Evolutionary conservation across 2,329 filamentous ascomycete species (phyloP).

Genomic region (Dendrostoma leiphaemia): DNA sequence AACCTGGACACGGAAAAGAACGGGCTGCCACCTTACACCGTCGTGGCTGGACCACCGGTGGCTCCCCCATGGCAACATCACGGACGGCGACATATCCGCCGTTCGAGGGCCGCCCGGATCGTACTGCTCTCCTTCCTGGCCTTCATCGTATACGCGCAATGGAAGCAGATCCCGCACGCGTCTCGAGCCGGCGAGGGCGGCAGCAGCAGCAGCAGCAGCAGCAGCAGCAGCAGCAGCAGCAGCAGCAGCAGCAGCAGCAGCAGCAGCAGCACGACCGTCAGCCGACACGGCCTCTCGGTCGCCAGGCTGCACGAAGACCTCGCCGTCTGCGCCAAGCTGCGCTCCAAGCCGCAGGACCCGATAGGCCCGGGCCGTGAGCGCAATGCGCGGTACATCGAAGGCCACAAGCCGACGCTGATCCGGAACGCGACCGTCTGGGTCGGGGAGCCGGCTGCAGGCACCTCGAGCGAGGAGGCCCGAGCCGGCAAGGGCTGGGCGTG

Average conservation of each 20-base stretch:
- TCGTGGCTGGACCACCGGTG: slow-evolving; percentile 28
- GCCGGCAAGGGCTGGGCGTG: slow-evolving; percentile 60
- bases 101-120: slow-evolving; percentile 42
- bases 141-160: slow-evolving; percentile 46
- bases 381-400: slow-evolving; percentile 60
- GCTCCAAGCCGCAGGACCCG: slow-evolving; percentile 53
- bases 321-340: slow-evolving; percentile 54
- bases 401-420: slow-evolving; percentile 59
- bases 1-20: slow-evolving; percentile 35
- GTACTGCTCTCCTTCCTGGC: slow-evolving; percentile 45
- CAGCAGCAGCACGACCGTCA: too few relatives aligned
- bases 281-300: slow-evolving; percentile 43
- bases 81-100: slow-evolving; percentile 34
- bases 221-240: too few relatives aligned
- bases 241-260: too few relatives aligned
- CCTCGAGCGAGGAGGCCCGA: slow-evolving; percentile 51
- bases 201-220: too few relatives aligned
- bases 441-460: slow-evolving; percentile 56
- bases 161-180: slow-evolving; percentile 33
- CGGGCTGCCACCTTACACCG: slow-evolving; percentile 44
- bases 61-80: slow-evolving; percentile 13
- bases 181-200: slow-evolving; percentile 1
- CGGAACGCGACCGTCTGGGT: slow-evolving; percentile 67
- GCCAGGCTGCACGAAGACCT: slow-evolving; percentile 54
- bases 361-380: slow-evolving; percentile 53